These are phyloP conservation scores for Tetracladium marchalianum DNA, from an alignment of 495 filamentous ascomycete genomes.

Conservation along the genomic window DNA sequence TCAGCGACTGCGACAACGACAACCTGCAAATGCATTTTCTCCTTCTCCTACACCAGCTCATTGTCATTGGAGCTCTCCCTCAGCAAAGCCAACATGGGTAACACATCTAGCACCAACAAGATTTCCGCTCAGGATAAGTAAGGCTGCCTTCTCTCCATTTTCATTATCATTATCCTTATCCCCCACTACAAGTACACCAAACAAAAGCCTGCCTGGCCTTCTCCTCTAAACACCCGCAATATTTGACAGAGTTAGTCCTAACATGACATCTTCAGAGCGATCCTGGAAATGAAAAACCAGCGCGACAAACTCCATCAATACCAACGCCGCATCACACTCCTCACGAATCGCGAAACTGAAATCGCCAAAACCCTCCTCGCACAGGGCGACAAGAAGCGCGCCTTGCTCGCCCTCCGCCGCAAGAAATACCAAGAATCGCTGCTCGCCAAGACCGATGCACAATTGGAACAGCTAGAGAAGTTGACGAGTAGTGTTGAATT, in stretches of 20 bases:
- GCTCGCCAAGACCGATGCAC: slow-evolving; percentile 79
- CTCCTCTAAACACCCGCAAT: background rate
- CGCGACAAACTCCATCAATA: slow-evolving; percentile 95
- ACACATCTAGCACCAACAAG: slow-evolving; percentile 52
- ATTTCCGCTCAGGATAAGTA: slow-evolving; percentile 66
- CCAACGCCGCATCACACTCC: slow-evolving; percentile 72
- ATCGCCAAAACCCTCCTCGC: slow-evolving; percentile 74
- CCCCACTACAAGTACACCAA: background rate
- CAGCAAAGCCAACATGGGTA: slow-evolving; percentile 43
- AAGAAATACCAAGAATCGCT: slow-evolving; percentile 97
- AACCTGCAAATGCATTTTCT: too few relatives aligned
- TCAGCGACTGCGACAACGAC: too few relatives aligned
- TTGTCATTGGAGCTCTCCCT: too few relatives aligned
- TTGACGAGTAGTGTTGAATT: slow-evolving; percentile 83
- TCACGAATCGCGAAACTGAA: slow-evolving; percentile 73
- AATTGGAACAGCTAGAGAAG: slow-evolving; percentile 80
- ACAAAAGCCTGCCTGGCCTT: background rate
- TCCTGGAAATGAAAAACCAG: slow-evolving; percentile 94
- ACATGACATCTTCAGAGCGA: slow-evolving; percentile 47
- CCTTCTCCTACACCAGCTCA: too few relatives aligned
- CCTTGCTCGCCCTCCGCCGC: slow-evolving; percentile 79
- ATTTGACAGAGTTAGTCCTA: background rate
- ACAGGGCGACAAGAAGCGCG: slow-evolving; percentile 63
- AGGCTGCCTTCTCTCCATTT: too few relatives aligned
- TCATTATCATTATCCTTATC: background rate